Evolutionary conservation across 441 rosid genomes (phyloP).

Genomic region (Pelargonium myrrhifolium): DNA sequence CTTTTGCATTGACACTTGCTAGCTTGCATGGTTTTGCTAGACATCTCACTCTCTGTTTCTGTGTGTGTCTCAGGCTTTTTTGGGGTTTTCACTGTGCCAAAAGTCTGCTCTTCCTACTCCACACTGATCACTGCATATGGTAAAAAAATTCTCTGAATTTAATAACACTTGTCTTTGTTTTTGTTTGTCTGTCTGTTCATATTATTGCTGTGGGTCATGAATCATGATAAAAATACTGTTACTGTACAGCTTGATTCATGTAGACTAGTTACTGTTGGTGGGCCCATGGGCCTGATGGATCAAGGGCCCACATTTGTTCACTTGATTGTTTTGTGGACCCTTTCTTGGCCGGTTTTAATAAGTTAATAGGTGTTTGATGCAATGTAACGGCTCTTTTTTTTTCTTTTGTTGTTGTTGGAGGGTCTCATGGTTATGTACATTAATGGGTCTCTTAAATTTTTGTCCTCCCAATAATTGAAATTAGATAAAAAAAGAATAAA

Average conservation of each 20-base stretch:
- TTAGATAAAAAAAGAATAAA: not conserved
- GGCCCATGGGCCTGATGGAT: not conserved
- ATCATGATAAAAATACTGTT: not conserved
- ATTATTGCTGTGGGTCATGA: not conserved
- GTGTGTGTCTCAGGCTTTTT: constrained; percentile 50
- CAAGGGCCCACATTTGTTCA: not conserved
- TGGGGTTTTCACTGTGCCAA: constrained; percentile 66
- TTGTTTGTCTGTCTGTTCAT: not conserved
- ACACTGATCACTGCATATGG: constrained; percentile 59
- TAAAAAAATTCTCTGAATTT: constrained; percentile 19
- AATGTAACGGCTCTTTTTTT: too few relatives aligned
- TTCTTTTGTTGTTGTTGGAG: not conserved
- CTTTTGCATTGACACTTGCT: constrained; percentile 4
- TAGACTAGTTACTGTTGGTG: not conserved
- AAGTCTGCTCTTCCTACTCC: constrained; percentile 67
- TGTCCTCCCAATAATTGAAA: not conserved
- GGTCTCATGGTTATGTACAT: not conserved
- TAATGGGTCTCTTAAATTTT: not conserved
- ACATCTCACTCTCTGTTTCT: not conserved
- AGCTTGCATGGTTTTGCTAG: constrained; percentile 8
- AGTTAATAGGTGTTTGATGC: too few relatives aligned
- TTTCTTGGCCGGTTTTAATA: too few relatives aligned
- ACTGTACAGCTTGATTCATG: not conserved
- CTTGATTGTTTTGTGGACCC: not conserved
- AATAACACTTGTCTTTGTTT: not conserved